phyloP scores from a whole-genome alignment of 148 eudicot species.

The Rhododendron kiyosumense region DNA sequence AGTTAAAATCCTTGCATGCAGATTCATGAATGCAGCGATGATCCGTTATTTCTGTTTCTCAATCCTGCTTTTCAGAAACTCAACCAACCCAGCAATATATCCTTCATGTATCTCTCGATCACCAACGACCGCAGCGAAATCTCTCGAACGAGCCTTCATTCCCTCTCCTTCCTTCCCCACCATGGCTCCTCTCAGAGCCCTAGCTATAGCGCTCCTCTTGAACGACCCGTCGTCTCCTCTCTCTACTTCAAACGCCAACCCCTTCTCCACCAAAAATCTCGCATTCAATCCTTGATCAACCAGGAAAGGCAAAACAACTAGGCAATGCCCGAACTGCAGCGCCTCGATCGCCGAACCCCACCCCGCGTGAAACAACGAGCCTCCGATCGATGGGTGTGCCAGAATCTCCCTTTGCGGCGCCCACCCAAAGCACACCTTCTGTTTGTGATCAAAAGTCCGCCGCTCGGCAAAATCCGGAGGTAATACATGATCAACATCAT shows the following conservation, averaged over 20 bases:
- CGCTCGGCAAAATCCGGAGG: slow-evolving; percentile 8
- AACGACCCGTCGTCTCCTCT: slow-evolving; percentile 19
- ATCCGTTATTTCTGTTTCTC: too few species aligned
- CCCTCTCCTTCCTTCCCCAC: slow-evolving; percentile 8
- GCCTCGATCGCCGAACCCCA: slow-evolving; percentile 24
- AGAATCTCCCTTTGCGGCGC: slow-evolving; percentile 26
- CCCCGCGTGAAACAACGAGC: slow-evolving; percentile 25
- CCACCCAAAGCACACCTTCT: slow-evolving; percentile 23
- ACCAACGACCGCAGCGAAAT: slow-evolving; percentile 6
- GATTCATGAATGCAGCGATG: too few species aligned
- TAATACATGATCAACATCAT: slow-evolving; percentile 8
- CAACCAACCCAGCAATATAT: slow-evolving; percentile 6
- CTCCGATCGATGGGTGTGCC: slow-evolving; percentile 23
- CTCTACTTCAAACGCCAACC: slow-evolving; percentile 25
- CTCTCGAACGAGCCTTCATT: slow-evolving; percentile 5
- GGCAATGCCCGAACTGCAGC: slow-evolving; percentile 19
- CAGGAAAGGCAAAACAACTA: slow-evolving; percentile 17
- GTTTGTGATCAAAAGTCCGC: background rate
- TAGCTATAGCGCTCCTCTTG: slow-evolving; percentile 1
- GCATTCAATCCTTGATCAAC: slow-evolving; percentile 28
- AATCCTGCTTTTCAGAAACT: slow-evolving; percentile 3
- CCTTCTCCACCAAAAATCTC: slow-evolving; percentile 23
- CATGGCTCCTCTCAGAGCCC: slow-evolving; percentile 17
- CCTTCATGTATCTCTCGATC: slow-evolving; percentile 11
- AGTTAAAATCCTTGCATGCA: too few species aligned